Evolutionary conservation across 2,329 filamentous ascomycete species (phyloP).

Genomic region (Penicillium sp.): DNA sequence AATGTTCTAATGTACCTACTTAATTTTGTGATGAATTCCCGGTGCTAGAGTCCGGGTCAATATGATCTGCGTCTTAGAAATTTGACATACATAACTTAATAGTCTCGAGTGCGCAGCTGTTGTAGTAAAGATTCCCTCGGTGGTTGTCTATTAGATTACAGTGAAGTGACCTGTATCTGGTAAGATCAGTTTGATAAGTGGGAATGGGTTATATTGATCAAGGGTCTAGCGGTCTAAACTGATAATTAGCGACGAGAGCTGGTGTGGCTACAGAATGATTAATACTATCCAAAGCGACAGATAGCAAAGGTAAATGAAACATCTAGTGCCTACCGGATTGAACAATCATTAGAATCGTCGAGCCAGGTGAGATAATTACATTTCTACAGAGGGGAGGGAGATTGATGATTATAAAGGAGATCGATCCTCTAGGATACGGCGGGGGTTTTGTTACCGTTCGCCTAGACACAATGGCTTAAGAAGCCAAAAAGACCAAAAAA

Average conservation of each 20-base stretch:
- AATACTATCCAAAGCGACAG: no score
- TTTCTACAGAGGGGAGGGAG: no score
- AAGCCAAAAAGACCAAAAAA: no score
- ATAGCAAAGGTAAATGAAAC: no score
- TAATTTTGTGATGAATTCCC: conserved; percentile 18
- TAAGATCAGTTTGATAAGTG: background rate
- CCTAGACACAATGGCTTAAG: no score
- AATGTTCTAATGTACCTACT: conserved; percentile 23
- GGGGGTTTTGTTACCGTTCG: no score
- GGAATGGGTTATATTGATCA: background rate
- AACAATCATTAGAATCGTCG: background rate
- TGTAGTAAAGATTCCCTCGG: background rate
- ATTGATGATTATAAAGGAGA: no score
- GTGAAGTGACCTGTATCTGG: no score
- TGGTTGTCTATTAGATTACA: background rate
- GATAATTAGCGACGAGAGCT: no score
- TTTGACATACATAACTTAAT: background rate
- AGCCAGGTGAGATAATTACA: background rate
- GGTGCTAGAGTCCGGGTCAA: background rate
- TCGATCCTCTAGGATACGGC: no score
- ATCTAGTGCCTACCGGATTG: background rate
- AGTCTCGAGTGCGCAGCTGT: background rate
- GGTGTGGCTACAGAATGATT: no score
- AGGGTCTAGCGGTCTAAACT: no score
- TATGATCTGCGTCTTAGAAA: background rate